phyloP scores from a whole-genome alignment of 257 asterid species.

The Voacanga thouarsii region DNA sequence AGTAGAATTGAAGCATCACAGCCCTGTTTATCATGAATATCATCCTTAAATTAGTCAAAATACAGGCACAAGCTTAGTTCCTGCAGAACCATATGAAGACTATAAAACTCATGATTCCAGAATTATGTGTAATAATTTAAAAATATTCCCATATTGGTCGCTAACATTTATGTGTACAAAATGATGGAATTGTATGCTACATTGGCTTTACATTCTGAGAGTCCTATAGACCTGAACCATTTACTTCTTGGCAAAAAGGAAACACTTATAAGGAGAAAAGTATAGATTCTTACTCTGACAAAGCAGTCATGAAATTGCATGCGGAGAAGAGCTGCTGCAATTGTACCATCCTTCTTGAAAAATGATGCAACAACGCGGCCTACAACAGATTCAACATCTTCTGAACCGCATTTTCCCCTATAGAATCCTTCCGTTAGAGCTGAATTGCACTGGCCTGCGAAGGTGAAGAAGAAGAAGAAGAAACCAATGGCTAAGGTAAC shows the following conservation, averaged over 20 bases:
- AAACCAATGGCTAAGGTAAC: neutral
- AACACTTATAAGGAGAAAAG: neutral
- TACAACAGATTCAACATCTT: constrained; percentile 13
- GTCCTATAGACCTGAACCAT: too few relatives aligned
- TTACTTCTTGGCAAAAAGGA: neutral
- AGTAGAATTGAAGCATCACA: constrained; percentile 37
- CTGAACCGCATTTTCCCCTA: neutral
- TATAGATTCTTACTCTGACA: constrained; percentile 2
- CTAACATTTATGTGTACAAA: too few relatives aligned
- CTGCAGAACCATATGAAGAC: too few relatives aligned
- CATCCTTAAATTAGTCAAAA: neutral
- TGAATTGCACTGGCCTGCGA: neutral
- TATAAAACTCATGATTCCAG: too few relatives aligned
- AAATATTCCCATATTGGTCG: too few relatives aligned
- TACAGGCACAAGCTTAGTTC: too few relatives aligned
- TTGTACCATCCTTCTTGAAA: constrained; percentile 5
- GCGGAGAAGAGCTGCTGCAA: constrained; percentile 16
- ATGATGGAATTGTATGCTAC: too few relatives aligned
- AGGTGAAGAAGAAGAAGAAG: neutral
- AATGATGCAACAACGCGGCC: neutral
- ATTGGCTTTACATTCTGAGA: too few relatives aligned
- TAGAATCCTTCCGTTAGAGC: constrained; percentile 10
- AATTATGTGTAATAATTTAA: too few relatives aligned
- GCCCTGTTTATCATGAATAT: constrained; percentile 16
- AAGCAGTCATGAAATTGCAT: constrained; percentile 19